Evolutionary conservation across 352 stramenopile genomes (phyloP), one percentile per base, ranked within the genome.

Genomic region (Phytopythium litorale): DNA sequence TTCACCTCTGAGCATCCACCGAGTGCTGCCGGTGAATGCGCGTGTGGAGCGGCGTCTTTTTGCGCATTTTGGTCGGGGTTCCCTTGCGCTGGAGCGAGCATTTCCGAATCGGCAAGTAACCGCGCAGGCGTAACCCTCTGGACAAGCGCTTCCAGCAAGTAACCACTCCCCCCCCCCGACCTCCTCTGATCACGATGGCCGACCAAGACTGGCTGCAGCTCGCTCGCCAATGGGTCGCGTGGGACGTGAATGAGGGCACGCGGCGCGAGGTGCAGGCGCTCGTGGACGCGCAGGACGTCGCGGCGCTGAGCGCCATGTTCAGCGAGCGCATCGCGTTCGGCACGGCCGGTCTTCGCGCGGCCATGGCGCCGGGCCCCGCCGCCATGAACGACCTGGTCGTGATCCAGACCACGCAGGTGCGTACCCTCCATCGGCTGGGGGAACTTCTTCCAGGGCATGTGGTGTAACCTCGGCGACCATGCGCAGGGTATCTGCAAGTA

Each of bases 331-430:
- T 98, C 25, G 81, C 89, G 56, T 98, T 98, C 72, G 94, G 94
- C 23, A 98, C 94, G 35, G 92, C 94, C 33, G 94, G 88, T 2
- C 79, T 98, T 19, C 80, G 94, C 49, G 93, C 84, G 21, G 75
- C 69, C 52, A 98, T 98, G 94, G 91, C 81, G 0, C 75, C 91
- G 0, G 94, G 94, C 15, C 87, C 89, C 11, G 80, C 75, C 35
- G 81, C 81, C 54, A 97, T 98, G 79, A 98, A 98, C 73, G 91
- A 98, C 58, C 75, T 98, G 38, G 88, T 98, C 23, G 77, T 98
- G 43, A 75, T 98, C 21, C 94, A 98, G 73, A 96, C 93, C 15
- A 82, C 84, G n/a, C 92, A 96, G 52, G 60, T 59, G 23, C 35
- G 76, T 43, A 48, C 33, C 33, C 7, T 7, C 7, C 33, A 1